Conservation (phyloP, 768 basidiomycete genomes). For the Trametes cingulata region DNA sequence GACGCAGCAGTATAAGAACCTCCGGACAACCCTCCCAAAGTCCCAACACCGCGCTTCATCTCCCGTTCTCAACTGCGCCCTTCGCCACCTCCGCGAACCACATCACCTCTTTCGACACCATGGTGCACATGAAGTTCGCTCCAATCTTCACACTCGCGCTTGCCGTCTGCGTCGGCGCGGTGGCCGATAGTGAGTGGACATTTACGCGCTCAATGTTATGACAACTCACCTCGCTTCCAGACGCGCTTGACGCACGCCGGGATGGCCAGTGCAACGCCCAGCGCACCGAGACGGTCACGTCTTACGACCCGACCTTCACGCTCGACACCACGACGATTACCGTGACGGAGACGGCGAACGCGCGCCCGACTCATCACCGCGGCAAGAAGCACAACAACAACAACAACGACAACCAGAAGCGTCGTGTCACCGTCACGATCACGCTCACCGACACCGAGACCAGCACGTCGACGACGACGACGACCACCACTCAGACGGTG, state of each 20-base stretch:
- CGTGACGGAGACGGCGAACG: conserved; percentile 2
- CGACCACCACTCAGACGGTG: not conserved
- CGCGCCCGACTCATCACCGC: not conserved
- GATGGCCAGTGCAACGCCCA: not conserved
- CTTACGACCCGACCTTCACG: not conserved
- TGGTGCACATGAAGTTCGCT: conserved; percentile 4
- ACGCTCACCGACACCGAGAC: not conserved
- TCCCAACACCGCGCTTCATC: not conserved
- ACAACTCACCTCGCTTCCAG: not conserved
- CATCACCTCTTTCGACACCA: not conserved
- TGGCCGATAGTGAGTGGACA: not conserved
- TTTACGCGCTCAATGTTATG: no score
- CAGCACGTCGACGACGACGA: not conserved
- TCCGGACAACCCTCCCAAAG: no score
- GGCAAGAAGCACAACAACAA: not conserved
- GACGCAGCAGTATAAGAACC: not conserved
- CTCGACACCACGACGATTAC: conserved; percentile 8
- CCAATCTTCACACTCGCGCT: conserved; percentile 3
- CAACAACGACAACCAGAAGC: not conserved
- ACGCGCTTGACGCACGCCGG: not conserved
- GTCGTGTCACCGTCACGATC: not conserved
- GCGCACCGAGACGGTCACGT: not conserved
- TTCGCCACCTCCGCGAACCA: not conserved
- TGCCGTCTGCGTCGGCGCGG: not conserved
- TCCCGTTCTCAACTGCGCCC: not conserved